Conservation (phyloP, 2,329 filamentous ascomycete species). For the Zymoseptoria ardabiliae region DNA sequence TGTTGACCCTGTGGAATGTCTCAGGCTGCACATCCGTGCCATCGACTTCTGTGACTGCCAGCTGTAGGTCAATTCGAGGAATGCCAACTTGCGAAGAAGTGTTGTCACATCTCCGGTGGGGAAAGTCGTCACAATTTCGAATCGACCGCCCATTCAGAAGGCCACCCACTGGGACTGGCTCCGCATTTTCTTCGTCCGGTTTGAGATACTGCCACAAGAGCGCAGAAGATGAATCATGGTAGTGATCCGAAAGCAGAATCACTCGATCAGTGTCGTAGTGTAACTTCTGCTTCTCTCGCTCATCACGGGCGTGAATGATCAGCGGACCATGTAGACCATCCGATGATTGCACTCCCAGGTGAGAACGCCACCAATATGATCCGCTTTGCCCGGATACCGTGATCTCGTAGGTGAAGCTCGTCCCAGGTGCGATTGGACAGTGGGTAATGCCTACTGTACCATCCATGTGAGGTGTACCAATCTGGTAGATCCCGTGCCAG, state of each 20-base stretch:
- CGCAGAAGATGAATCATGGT: constrained; percentile 48
- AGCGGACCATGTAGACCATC: constrained; percentile 57
- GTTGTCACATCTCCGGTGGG: constrained; percentile 32
- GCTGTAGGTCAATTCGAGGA: constrained; percentile 33
- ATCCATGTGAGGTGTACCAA: constrained; percentile 9
- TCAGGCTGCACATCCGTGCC: constrained; percentile 54
- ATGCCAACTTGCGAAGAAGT: constrained; percentile 18
- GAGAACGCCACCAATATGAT: constrained; percentile 57
- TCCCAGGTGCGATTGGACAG: constrained; percentile 12
- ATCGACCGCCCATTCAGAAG: constrained; percentile 37
- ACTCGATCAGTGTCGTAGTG: constrained; percentile 50
- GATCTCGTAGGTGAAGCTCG: constrained; percentile 50
- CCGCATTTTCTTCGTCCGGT: constrained; percentile 44
- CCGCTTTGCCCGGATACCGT: constrained; percentile 37
- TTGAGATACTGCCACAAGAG: constrained; percentile 49
- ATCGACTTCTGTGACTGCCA: constrained; percentile 59
- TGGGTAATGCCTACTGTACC: constrained; percentile 17
- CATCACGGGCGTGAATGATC: constrained; percentile 43
- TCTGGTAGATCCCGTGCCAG: constrained; percentile 36
- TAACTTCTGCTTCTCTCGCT: constrained; percentile 32
- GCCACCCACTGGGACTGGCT: constrained; percentile 47
- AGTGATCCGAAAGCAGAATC: constrained; percentile 60
- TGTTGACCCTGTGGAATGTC: constrained; percentile 50
- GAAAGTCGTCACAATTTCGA: constrained; percentile 29
- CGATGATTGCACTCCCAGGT: constrained; percentile 51